These are phyloP conservation scores for Aspergillus quadrilineatus DNA, from an alignment of 2,329 filamentous ascomycete species.

Conservation along the genomic window DNA sequence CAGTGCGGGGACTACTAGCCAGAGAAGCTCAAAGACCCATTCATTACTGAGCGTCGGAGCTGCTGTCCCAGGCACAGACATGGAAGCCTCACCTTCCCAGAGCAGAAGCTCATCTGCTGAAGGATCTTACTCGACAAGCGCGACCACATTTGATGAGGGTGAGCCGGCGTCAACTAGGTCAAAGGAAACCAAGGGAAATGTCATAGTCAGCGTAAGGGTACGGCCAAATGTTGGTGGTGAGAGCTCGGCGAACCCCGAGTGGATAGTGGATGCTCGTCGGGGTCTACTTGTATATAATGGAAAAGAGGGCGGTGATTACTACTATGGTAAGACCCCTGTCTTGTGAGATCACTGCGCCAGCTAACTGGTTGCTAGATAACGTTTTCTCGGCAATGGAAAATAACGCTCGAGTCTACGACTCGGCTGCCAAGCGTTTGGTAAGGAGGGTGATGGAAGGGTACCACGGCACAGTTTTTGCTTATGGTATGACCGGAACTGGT, in stretches of 20 bases:
- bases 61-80: conserved; percentile 65
- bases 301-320: conserved; percentile 88
- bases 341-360: conserved; percentile 7
- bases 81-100: conserved; percentile 79
- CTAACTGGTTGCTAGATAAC: conserved; percentile 65
- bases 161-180: conserved; percentile 32
- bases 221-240: conserved; percentile 70
- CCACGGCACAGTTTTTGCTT: conserved; percentile 96
- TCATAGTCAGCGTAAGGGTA: conserved; percentile 91
- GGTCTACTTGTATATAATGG: conserved; percentile 80
- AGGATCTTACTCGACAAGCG: conserved; percentile 86
- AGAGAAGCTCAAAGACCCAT: conserved; percentile 57
- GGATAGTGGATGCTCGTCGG: conserved; percentile 84
- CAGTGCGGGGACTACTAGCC: conserved; percentile 55
- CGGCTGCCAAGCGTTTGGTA: conserved; percentile 88
- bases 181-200: conserved; percentile 86
- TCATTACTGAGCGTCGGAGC: conserved; percentile 77
- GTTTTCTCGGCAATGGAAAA: conserved; percentile 93
- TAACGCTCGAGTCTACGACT: conserved; percentile 92
- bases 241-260: conserved; percentile 71
- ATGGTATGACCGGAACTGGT: conserved; percentile 97
- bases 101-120: conserved; percentile 90
- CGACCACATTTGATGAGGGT: conserved; percentile 81
- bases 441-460: conserved; percentile 98
- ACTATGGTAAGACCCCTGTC: conserved; percentile 67